Evolutionary conservation across 208 protist species (phyloP), one percentile per base, ranked within the genome.

Genomic region (Wallacemonas sp.): DNA sequence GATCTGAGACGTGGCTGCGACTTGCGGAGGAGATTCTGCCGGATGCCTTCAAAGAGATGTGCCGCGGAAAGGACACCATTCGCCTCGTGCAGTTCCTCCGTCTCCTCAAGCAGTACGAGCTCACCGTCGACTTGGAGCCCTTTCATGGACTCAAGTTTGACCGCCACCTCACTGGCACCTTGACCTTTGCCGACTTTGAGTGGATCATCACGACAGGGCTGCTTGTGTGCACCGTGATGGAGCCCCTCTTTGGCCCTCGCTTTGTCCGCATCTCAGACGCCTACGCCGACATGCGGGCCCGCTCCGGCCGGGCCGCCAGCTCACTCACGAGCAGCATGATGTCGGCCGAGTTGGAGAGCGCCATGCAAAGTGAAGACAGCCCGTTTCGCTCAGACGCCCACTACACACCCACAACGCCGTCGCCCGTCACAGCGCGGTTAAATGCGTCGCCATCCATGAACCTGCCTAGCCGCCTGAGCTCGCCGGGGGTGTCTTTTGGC

Each of bases 141-240:
- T 74, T 62, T 55, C 63, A 76, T 17, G 79, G 70, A 0, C 26
- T 60, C 39, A 56, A 62, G 38, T 66, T 81, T 33, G 79, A 85
- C 49, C 24, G 41, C 14, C 22, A 31, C 3, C 55, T 68, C 15
- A 63, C 46, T 11, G 79, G 79, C 1, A 54, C 56, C 9, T 65
- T 85, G 34, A 77, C 42, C 17, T 59, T 55, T 17, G 26, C 30
- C 14, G 79, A 85, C 54, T 85, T 85, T 62, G 41, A 66, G 5
- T 85, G 79, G 79, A 34, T 85, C 2, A 31, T 75, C 4, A 62
- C 76, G 44, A 46, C 24, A 17, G 63, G 62, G 55, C 41, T 72
- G 66, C 39, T 54, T 31, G 71, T 63, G 51, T 58, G 51, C 51
- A n/a, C 28, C 4, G 4, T 44, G 44, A 28, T 30, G 0, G 30